Evolutionary conservation across 106 monocot genomes (phyloP), one percentile per base, ranked within the genome.

Genomic region (Xerophyta viscosa): DNA sequence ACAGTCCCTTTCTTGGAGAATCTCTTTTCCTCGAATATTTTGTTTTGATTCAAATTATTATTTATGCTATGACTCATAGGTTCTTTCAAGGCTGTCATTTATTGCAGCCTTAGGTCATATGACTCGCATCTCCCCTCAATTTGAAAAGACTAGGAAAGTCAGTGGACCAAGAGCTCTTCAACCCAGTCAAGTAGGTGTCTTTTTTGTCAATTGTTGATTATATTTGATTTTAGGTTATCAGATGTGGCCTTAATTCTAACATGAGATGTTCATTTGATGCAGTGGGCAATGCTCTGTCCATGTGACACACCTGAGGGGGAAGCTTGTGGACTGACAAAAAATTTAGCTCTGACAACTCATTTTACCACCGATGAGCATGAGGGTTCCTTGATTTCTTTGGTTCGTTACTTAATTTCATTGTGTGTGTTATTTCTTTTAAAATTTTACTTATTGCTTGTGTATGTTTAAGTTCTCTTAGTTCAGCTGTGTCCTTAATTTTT

Each of bases 211-310:
- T 3, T n/a, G n/a, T 33, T 15, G 66, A n/a, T n/a, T n/a, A n/a
- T n/a, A n/a, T 31, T 63, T 36, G 6, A 17, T 9, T 3, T 14
- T 17, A 1, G 30, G 4, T 54, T 10, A 10, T 37, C 33, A 36
- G 21, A 18, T 31, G 13, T 41, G 17, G 25, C 23, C 0, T 20
- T 22, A 17, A 21, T 48, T 31, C 18, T 3, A 24, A 8, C 41
- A 41, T 24, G 6, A 50, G 33, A n/a, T 56, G 25, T 9, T 46
- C 42, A 45, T 24, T 26, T 42, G 31, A 27, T 22, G 41, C 55
- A 92, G 98, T 90, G 98, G 98, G 98, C 90, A 20, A 98, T 98
- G 98, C 90, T 98, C 67, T 98, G 90, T 45, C 98, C 89, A 20
- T 98, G 89, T 82, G 89, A 98, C 57, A 98, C 98, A 50, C 98